A percentile compares a stretch with the other conserved stretches of the same genome.
phyloP scores from a whole-genome alignment of 805 yeast genomes.

The Gaillardinia entomophila region DNA sequence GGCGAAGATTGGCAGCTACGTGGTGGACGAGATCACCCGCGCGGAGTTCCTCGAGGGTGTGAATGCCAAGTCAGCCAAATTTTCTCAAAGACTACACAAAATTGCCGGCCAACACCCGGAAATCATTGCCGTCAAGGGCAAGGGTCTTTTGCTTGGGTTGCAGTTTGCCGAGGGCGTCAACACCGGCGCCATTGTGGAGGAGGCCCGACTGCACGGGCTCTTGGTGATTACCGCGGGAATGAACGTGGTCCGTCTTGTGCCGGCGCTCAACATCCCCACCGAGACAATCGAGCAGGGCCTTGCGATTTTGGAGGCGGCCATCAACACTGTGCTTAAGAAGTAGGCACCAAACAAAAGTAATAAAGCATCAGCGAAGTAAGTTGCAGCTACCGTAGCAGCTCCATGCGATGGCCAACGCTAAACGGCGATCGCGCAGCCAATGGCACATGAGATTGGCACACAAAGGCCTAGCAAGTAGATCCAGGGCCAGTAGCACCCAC shows the following conservation, averaged over 20 bases:
- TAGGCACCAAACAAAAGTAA: no score
- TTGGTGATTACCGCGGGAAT: constrained; percentile 88
- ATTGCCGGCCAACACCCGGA: constrained; percentile 54
- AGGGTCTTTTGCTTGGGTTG: constrained; percentile 81
- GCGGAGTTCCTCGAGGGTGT: constrained; percentile 58
- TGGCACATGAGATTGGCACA: no score
- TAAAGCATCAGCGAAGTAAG: no score
- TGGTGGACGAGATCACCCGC: constrained; percentile 61
- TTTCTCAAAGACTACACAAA: constrained; percentile 44
- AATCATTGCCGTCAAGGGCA: constrained; percentile 73
- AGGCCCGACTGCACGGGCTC: constrained; percentile 75
- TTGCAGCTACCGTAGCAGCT: no score
- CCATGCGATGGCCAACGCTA: no score
- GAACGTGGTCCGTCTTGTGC: constrained; percentile 85
- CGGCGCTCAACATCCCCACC: constrained; percentile 80
- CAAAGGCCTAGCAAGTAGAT: background rate
- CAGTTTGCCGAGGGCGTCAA: constrained; percentile 55
- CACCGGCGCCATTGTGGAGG: constrained; percentile 57
- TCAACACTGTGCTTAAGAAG: constrained; percentile 19
- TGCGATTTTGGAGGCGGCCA: constrained; percentile 55
- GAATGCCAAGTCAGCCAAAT: constrained; percentile 49
- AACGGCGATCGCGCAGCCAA: no score
- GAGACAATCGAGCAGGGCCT: constrained; percentile 68
- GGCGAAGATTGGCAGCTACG: constrained; percentile 72
- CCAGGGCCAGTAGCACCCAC: background rate